These are phyloP conservation scores for Podospora fimiseda DNA, from an alignment of 495 filamentous ascomycete genomes.

Conservation along the genomic window DNA sequence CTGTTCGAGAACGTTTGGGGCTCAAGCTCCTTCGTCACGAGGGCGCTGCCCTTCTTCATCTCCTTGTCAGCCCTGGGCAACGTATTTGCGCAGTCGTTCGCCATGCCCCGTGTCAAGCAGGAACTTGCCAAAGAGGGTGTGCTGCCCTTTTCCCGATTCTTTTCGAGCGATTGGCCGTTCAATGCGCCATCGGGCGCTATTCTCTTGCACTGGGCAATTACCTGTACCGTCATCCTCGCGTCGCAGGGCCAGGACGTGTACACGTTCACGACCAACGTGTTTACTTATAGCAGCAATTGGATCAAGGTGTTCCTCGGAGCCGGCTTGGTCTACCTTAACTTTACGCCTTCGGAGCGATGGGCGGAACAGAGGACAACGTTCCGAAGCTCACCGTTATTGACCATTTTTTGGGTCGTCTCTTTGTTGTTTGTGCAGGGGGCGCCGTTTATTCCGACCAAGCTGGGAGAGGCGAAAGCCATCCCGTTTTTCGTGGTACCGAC, in stretches of 20 bases:
- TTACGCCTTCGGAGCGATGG: constrained; percentile 33
- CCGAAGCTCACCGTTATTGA: constrained; percentile 34
- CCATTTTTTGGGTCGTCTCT: constrained; percentile 39
- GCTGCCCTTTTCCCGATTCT: constrained; percentile 49
- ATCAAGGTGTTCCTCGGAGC: constrained; percentile 48
- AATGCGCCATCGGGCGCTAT: constrained; percentile 53
- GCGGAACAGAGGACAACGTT: constrained; percentile 32
- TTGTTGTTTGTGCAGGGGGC: constrained; percentile 39
- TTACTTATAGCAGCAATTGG: constrained; percentile 33
- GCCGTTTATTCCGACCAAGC: constrained; percentile 36
- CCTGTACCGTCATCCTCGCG: constrained; percentile 51
- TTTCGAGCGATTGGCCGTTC: constrained; percentile 55
- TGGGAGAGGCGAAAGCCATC: constrained; percentile 20
- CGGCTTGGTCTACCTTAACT: constrained; percentile 37
- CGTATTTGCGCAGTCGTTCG: constrained; percentile 57
- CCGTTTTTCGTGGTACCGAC: constrained; percentile 40
- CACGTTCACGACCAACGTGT: constrained; percentile 26
- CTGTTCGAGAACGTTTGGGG: constrained; percentile 56
- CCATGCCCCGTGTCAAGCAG: constrained; percentile 54
- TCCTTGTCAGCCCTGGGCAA: constrained; percentile 60
- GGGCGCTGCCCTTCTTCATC: constrained; percentile 56
- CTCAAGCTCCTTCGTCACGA: constrained; percentile 29
- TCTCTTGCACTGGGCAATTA: constrained; percentile 58
- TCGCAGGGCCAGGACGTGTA: constrained; percentile 17
- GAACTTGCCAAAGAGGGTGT: constrained; percentile 56